Evolutionary conservation across 108 stramenopile genomes (phyloP).

Genomic region (Skeletonema marinoi): DNA sequence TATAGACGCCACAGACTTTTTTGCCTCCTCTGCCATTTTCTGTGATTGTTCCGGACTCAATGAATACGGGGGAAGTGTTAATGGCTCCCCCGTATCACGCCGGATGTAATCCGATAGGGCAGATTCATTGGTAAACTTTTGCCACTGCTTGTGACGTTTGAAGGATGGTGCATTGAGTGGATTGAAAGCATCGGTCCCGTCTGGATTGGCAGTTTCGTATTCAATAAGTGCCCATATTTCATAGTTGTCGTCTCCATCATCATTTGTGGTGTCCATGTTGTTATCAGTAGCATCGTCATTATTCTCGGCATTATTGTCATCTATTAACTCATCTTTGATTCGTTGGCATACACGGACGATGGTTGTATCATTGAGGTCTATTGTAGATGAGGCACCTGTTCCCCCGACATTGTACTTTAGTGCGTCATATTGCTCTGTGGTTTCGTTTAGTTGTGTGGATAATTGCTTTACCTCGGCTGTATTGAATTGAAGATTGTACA

Average conservation of each 20-base stretch:
- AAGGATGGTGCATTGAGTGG: constrained; percentile 28
- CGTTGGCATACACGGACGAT: constrained; percentile 83
- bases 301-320: constrained; percentile 15
- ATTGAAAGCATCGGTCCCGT: constrained; percentile 23
- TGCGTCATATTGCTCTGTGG: constrained; percentile 39
- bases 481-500: not conserved
- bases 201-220: constrained; percentile 57
- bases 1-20: constrained; percentile 59
- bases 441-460: constrained; percentile 25
- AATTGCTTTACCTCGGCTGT: constrained; percentile 41
- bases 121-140: constrained; percentile 69
- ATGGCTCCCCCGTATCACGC: constrained; percentile 85
- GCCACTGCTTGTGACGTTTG: constrained; percentile 67
- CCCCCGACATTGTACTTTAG: constrained; percentile 11
- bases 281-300: constrained; percentile 14
- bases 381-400: constrained; percentile 1
- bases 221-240: constrained; percentile 87
- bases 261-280: constrained; percentile 16
- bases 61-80: constrained; percentile 77
- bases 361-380: constrained; percentile 36
- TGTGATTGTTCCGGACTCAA: constrained; percentile 81
- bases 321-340: constrained; percentile 37
- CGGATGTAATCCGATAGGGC: constrained; percentile 80
- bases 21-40: constrained; percentile 63
- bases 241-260: constrained; percentile 20